Evolutionary conservation across 805 yeast species (phyloP).

Genomic region (Kazachstania martiniae): DNA sequence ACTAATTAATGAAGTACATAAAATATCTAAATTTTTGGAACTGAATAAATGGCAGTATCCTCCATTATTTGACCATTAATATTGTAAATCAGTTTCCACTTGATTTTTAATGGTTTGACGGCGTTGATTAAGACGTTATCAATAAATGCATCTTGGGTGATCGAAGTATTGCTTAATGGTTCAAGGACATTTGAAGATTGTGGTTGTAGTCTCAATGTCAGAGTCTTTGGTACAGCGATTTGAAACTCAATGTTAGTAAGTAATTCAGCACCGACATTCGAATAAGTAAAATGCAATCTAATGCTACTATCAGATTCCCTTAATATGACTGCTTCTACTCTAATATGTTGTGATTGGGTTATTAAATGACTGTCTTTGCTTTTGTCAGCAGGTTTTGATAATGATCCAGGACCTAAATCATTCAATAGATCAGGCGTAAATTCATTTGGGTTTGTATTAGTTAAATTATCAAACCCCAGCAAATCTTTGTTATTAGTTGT

Average conservation of each 20-base stretch:
- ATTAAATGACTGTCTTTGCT: constrained; percentile 28
- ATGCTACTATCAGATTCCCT: constrained; percentile 30
- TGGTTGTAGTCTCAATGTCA: constrained; percentile 45
- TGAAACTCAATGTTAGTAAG: constrained; percentile 44
- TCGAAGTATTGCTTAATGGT: constrained; percentile 36
- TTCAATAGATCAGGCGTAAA: constrained; percentile 11
- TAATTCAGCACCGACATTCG: constrained; percentile 37
- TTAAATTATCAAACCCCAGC: not conserved
- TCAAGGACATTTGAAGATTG: constrained; percentile 46
- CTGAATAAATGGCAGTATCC: constrained; percentile 43
- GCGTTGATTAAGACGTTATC: constrained; percentile 26
- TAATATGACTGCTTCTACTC: constrained; percentile 35
- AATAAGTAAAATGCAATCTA: constrained; percentile 36
- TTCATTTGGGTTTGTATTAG: too few relatives aligned
- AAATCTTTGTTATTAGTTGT: constrained; percentile 3
- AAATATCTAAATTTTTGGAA: constrained; percentile 17
- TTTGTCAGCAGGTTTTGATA: too few relatives aligned
- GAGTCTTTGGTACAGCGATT: constrained; percentile 57
- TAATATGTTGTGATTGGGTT: constrained; percentile 35
- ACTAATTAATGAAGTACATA: too few relatives aligned
- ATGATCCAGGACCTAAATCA: constrained; percentile 3
- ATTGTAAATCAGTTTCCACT: constrained; percentile 57
- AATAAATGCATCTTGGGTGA: constrained; percentile 36
- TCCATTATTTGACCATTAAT: constrained; percentile 35
- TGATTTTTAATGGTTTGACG: constrained; percentile 41